Conservation (phyloP, 176 grass and related monocot genomes). For the Cenchrus fungigraminus region DNA sequence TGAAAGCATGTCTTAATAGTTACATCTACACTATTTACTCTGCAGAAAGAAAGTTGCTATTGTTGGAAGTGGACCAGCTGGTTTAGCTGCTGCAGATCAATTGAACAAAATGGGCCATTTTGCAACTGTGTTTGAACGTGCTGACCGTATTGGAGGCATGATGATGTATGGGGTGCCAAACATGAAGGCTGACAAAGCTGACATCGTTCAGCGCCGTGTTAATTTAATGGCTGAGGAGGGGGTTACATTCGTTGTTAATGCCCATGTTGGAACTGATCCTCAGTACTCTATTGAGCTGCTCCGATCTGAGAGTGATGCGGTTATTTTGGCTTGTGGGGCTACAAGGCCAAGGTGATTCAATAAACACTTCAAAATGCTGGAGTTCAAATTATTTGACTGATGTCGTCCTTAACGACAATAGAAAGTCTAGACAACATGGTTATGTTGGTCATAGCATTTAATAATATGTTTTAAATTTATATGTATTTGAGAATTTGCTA, state of each 20-base stretch:
- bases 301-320: conserved; percentile 49
- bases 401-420: background rate
- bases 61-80: conserved; percentile 67
- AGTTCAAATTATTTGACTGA: conserved; percentile 9
- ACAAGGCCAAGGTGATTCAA: conserved; percentile 58
- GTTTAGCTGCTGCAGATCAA: conserved; percentile 70
- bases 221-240: conserved; percentile 61
- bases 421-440: background rate
- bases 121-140: conserved; percentile 63
- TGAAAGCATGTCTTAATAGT: conserved; percentile 17
- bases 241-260: conserved; percentile 53
- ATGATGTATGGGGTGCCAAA: conserved; percentile 82
- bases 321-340: conserved; percentile 68
- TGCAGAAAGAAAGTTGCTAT: conserved; percentile 73
- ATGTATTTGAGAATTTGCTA: conserved; percentile 26
- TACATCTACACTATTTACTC: conserved; percentile 6
- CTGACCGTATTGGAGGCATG: conserved; percentile 65
- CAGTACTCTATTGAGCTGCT: conserved; percentile 47
- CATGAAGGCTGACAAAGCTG: conserved; percentile 65
- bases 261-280: conserved; percentile 63
- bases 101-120: conserved; percentile 67
- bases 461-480: background rate
- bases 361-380: background rate
- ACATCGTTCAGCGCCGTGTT: conserved; percentile 59
- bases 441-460: background rate